Base-by-base conservation (phyloP, 2,329 filamentous ascomycete genomes). In the Bipolaris oryzae region DNA sequence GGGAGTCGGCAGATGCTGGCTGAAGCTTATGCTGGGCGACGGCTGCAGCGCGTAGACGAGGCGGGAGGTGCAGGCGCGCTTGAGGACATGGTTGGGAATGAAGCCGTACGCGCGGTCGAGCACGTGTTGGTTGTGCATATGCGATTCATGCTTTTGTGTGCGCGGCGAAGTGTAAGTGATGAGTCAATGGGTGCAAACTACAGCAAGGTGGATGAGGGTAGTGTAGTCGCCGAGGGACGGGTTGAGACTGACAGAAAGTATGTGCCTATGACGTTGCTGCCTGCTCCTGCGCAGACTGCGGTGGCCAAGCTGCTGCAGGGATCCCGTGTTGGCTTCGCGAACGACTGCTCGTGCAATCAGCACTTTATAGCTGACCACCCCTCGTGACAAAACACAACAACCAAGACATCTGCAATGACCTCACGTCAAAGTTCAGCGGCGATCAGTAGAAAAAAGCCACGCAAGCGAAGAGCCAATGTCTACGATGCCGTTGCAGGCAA, bases 41-140 rank as follows among this genome's bases (percentile, higher is more conserved):
- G 87, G 83, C 47, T 88, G 85, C 60, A 96, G 85, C n/a, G 86
- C 85, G 61, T 84, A 85, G 43, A 93, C 78, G 57, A 92, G 84
- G 33, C 84, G 83, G 13, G 86, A 84, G 20, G 86, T 87, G 68
- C 90, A 84, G 16, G 85, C 83, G 62, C 85, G 82, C 66, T 88
- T 84, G 65, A 96, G 85, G 44, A 82, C 81, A 66, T 85, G 82
- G 46, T 87, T 85, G 62, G 81, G 78, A 69, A 50, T 57, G 57
- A 84, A 84, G 78, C 91, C 91, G 60, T 87, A 82, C 74, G 90
- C 87, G 78, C 92, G 88, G 74, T 90, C 87, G 76, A 95, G 82
- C 59, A 96, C 81, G 74, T 88, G 87, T 70, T 74, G 73, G 85
- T 65, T 66, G 67, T 63, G 71, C 74, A 76, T 76, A 70, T 66